Evolutionary conservation across 139 green algal genomes (phyloP).

Genomic region (Gonium pectorale): DNA sequence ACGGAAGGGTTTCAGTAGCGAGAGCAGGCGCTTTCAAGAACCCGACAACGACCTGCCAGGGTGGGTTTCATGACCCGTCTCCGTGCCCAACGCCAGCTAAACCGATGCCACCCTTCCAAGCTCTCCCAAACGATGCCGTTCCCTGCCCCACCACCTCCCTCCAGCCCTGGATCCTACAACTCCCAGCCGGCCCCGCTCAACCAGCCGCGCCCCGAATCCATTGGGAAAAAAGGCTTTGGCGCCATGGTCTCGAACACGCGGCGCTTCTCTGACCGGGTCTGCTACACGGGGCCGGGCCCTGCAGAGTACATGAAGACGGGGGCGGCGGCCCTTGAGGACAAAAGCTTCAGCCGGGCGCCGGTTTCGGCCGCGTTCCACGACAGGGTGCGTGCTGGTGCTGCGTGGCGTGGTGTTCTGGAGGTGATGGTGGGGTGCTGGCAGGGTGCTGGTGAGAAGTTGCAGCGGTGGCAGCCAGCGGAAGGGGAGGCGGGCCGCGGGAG

Average conservation of each 20-base stretch:
- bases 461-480: no score
- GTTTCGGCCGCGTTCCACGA: conserved; percentile 14
- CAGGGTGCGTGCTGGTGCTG: no score
- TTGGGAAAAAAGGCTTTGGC: conserved; percentile 34
- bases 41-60: conserved; percentile 17
- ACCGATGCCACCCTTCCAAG: no score
- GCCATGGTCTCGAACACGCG: background rate
- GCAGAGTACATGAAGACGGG: background rate
- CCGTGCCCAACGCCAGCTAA: no score
- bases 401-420: no score
- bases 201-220: background rate
- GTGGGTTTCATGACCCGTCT: no score
- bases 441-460: no score
- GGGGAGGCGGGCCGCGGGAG: no score
- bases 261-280: background rate
- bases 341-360: conserved; percentile 26
- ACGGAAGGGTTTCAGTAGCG: conserved; percentile 28
- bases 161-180: conserved; percentile 29
- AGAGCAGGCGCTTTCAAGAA: conserved; percentile 17
- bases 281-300: conserved; percentile 25
- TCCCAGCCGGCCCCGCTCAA: background rate
- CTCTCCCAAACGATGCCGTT: background rate
- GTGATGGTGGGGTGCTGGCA: no score
- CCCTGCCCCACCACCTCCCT: background rate
- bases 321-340: background rate